phyloP scores from a whole-genome alignment of 2,329 filamentous ascomycete genomes.

The Aureobasidium sp. region DNA sequence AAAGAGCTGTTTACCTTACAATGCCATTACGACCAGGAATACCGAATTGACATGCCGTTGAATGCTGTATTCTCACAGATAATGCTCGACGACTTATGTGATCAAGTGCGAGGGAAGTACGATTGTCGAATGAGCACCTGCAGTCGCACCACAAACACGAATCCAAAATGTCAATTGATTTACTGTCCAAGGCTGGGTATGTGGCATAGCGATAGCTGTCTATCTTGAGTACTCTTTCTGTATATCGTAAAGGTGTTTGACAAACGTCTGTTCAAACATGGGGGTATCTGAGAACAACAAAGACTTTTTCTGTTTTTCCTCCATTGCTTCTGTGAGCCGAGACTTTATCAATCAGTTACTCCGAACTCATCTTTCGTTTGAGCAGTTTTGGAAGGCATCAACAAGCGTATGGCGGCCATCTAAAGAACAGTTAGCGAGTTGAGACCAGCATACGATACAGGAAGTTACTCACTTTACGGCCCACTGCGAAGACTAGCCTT shows the following conservation, averaged over 20 bases:
- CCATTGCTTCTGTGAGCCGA: not conserved
- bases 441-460: not conserved
- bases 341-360: not conserved
- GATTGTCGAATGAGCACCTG: no score
- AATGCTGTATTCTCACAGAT: not conserved
- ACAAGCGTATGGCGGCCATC: constrained; percentile 12
- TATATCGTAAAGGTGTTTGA: not conserved
- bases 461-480: constrained; percentile 14
- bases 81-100: no score
- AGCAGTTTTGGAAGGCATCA: not conserved
- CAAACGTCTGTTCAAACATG: not conserved
- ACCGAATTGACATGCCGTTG: no score
- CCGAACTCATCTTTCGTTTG: not conserved
- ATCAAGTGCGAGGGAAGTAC: no score
- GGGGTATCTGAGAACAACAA: not conserved
- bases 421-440: not conserved
- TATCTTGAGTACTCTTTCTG: not conserved
- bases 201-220: not conserved
- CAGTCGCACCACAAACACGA: no score
- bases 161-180: not conserved
- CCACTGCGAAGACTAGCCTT: constrained; percentile 42
- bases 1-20: not conserved
- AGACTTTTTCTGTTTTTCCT: not conserved
- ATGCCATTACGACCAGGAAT: no score
- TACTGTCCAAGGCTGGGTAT: not conserved